Base-by-base conservation (phyloP, 495 filamentous ascomycete species). In the Aspergillus nanangensis region DNA sequence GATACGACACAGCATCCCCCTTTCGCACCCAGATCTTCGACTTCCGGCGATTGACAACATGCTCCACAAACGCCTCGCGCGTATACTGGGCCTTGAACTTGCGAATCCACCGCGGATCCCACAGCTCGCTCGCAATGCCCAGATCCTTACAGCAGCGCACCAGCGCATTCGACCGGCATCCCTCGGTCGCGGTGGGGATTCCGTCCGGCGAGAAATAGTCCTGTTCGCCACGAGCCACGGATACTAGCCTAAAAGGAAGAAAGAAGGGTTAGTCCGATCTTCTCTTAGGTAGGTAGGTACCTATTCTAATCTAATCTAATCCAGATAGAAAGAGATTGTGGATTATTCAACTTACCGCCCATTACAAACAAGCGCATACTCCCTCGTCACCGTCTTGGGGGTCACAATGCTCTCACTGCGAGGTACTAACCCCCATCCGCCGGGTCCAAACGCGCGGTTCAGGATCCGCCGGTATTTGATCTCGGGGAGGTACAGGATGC, bases 91-190 rank as follows among this genome's bases (percentile, higher is more conserved):
- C 70, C 72, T 83, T 77, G 60, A 77, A 91, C 47, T 69, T 76
- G 54, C 84, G 78, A 47, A 97, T 93, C 72, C 82, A 98, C 36
- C 90, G 75, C 38, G 93, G 93, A 70, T 98, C 93, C 93, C 93
- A 98, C 32, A 98, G 72, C 66, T 98, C 93, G 53, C 84, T 90
- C 3, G 90, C 94, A 44, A 98, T 85, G 10, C 93, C 93, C 18
- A 98, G 76, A 65, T 98, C 93, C 70, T 98, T 98, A 71, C 94
- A 97, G 72, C 90, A 96, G 19, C 93, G 86, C 75, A 96, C 88
- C 44, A 98, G 75, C 15, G 93, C 93, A 63, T 97, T 98, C 14
- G 90, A 96, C 63, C 95, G 94, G 72, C 90, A 95, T 15, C 93
- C 93, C 65, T 98, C 93, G 23, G 90, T 91, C 0, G 94, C 93